These are phyloP conservation scores for Lepidium africanum DNA, from an alignment of 345 rosid species.

Conservation along the genomic window DNA sequence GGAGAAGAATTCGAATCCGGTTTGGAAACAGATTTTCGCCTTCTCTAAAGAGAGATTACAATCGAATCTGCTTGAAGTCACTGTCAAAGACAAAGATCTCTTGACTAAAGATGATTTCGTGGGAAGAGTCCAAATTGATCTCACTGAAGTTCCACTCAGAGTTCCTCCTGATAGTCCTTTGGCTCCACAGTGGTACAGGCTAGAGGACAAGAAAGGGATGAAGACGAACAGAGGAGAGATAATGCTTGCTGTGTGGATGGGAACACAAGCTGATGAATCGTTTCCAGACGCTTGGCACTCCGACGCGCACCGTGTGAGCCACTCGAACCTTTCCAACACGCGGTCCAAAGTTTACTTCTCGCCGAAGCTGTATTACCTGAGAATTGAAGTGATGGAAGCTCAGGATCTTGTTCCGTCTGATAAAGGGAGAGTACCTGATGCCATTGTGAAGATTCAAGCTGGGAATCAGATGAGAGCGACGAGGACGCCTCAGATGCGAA, in stretches of 20 bases:
- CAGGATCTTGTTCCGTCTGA: constrained; percentile 75
- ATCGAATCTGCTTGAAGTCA: constrained; percentile 65
- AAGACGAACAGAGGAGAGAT: constrained; percentile 59
- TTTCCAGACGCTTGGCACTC: constrained; percentile 98
- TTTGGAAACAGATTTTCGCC: constrained; percentile 90
- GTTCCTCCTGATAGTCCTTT: constrained; percentile 92
- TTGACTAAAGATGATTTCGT: constrained; percentile 71
- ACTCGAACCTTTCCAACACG: constrained; percentile 59
- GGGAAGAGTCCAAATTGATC: constrained; percentile 50
- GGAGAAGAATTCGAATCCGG: constrained; percentile 80
- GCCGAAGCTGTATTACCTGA: constrained; percentile 80
- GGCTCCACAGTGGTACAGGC: constrained; percentile 92
- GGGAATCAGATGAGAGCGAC: constrained; percentile 64
- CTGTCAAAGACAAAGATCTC: constrained; percentile 71
- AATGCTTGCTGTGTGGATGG: constrained; percentile 98
- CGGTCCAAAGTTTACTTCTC: constrained; percentile 90
- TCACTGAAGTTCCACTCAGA: constrained; percentile 64
- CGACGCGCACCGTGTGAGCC: constrained; percentile 76
- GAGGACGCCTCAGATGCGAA: constrained; percentile 39
- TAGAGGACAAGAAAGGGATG: constrained; percentile 61
- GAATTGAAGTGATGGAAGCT: constrained; percentile 68
- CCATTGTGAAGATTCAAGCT: constrained; percentile 45
- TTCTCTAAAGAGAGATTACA: constrained; percentile 82
- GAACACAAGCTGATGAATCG: constrained; percentile 96
- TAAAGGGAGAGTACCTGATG: constrained; percentile 56